Evolutionary conservation across 2,329 filamentous ascomycete species (phyloP).

Genomic region (Domatiomyces globalis): DNA sequence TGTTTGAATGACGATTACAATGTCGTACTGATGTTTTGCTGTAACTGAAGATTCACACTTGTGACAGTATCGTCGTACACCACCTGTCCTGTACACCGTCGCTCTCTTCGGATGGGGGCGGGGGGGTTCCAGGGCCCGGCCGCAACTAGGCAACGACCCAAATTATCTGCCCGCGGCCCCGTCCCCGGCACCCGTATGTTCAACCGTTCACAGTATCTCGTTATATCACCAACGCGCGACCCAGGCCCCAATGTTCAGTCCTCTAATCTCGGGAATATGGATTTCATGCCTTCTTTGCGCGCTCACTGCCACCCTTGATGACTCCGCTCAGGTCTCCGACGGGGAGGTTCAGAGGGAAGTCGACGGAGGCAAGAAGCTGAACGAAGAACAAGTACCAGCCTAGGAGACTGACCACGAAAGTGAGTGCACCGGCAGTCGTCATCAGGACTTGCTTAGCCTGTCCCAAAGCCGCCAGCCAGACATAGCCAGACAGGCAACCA

Average conservation of each 20-base stretch:
- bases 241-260: too few species aligned
- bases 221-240: background rate
- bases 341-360: conserved; percentile 43
- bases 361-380: conserved; percentile 42
- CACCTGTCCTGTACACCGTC: too few species aligned
- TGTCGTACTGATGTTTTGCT: background rate
- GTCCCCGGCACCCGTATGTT: background rate
- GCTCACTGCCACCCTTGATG: conserved; percentile 22
- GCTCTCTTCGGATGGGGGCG: too few species aligned
- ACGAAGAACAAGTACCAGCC: conserved; percentile 45
- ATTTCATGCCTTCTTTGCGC: conserved; percentile 10
- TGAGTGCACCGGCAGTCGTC: conserved; percentile 34
- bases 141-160: too few species aligned
- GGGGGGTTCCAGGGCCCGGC: too few species aligned
- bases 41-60: background rate
- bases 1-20: background rate
- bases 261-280: background rate
- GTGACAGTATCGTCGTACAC: too few species aligned
- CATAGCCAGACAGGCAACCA: conserved; percentile 39
- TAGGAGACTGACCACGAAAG: conserved; percentile 37
- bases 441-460: conserved; percentile 4
- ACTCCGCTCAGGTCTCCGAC: conserved; percentile 42
- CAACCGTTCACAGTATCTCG: background rate
- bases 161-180: too few species aligned
- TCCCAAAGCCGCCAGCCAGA: conserved; percentile 12